Percentiles rank a stretch among this genome's conserved stretches.
Evolutionary conservation across 2,329 filamentous ascomycete genomes (phyloP).

Genomic region (Coleophoma eucalyptorum): DNA sequence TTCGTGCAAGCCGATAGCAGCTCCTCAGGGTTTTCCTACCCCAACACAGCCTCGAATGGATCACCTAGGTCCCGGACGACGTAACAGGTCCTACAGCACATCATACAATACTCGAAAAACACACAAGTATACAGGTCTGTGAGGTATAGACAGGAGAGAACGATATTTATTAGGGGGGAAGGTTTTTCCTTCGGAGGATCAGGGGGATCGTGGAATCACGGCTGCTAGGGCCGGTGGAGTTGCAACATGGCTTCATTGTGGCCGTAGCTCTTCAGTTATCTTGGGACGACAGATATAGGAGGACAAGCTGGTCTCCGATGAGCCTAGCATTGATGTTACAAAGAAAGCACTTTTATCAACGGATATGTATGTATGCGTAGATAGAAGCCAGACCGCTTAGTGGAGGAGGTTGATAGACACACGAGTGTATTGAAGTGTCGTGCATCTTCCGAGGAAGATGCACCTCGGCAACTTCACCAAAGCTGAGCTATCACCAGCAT

Average conservation of each 20-base stretch:
- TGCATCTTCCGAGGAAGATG: background rate
- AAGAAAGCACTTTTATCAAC: slow-evolving; percentile 10
- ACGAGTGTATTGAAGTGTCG: background rate
- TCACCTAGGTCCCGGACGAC: slow-evolving; percentile 5
- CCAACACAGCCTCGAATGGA: slow-evolving; percentile 10
- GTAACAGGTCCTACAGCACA: slow-evolving; percentile 8
- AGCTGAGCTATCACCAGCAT: background rate
- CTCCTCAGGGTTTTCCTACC: slow-evolving; percentile 9
- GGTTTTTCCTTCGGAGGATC: slow-evolving; percentile 3
- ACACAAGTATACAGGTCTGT: slow-evolving; percentile 4
- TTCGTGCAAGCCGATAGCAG: slow-evolving; percentile 10
- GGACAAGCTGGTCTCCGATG: slow-evolving; percentile 10
- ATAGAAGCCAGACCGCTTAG: slow-evolving; percentile 6
- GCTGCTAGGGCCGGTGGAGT: slow-evolving; percentile 8
- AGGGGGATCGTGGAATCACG: slow-evolving; percentile 7
- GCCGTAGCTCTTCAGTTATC: slow-evolving; percentile 8
- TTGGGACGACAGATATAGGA: slow-evolving; percentile 6
- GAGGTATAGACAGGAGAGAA: slow-evolving; percentile 3
- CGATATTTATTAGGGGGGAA: slow-evolving; percentile 2
- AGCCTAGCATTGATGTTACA: slow-evolving; percentile 10
- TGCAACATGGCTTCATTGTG: slow-evolving; percentile 9
- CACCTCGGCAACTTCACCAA: background rate
- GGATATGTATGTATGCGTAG: slow-evolving; percentile 9
- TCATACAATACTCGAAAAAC: slow-evolving; percentile 4
- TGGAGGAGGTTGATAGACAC: background rate